A percentile compares a stretch with the other conserved stretches of the same genome.
These are phyloP conservation scores for Zoysia matrella DNA, from an alignment of 202 grass and related monocot species.

Conservation along the genomic window DNA sequence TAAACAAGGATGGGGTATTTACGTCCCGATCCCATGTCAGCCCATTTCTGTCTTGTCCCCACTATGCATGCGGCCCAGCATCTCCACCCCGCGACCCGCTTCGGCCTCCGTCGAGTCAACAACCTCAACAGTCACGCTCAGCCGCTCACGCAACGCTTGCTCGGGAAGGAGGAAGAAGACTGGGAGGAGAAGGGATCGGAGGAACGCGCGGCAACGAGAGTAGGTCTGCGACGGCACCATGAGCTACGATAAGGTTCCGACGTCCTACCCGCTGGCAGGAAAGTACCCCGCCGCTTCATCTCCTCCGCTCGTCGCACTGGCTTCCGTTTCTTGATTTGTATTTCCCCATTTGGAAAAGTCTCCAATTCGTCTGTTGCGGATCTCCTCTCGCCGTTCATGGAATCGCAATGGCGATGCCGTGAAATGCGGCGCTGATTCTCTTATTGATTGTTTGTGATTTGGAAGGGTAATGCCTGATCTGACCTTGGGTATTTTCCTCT, in stretches of 20 bases:
- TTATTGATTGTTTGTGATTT: not conserved
- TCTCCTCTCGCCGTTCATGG: not conserved
- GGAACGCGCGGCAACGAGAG: not conserved
- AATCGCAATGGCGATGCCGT: not conserved
- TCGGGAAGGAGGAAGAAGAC: not conserved
- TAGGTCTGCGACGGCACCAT: conserved; percentile 31
- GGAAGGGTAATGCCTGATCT: not conserved
- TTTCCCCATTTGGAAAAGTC: not conserved
- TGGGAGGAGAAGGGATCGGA: conserved; percentile 22
- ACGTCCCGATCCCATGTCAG: not conserved
- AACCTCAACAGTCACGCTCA: not conserved
- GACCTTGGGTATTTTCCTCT: conserved; percentile 12
- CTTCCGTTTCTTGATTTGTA: conserved; percentile 8
- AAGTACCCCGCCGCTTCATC: conserved; percentile 2
- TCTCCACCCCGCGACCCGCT: not conserved
- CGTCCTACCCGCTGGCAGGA: conserved; percentile 69
- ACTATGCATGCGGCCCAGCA: no score
- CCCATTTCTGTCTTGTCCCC: not conserved
- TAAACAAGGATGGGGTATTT: no score
- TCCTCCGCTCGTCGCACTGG: not conserved
- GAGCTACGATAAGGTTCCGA: conserved; percentile 77
- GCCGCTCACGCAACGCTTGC: not conserved
- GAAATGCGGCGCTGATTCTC: not conserved
- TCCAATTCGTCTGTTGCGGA: not conserved
- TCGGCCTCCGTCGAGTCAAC: not conserved